Evolutionary conservation across 2,329 filamentous ascomycete genomes (phyloP).

Genomic region (Dichotomopilus funicola): DNA sequence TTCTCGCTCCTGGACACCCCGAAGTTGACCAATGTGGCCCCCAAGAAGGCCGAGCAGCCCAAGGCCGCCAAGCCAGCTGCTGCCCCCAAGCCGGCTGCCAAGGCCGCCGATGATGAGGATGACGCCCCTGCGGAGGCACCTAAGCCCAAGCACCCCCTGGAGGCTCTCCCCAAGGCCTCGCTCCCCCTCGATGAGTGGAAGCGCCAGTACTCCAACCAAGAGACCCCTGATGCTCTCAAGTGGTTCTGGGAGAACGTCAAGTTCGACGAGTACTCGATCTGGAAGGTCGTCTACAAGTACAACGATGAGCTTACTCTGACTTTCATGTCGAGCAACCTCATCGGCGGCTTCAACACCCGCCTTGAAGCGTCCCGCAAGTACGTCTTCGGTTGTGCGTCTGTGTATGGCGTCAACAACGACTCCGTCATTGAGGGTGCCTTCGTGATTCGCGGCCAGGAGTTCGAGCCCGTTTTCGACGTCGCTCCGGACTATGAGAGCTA

Average conservation of each 20-base stretch:
- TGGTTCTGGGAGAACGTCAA: constrained; percentile 99
- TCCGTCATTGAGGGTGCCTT: constrained; percentile 91
- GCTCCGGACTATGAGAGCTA: constrained; percentile 97
- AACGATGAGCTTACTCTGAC: constrained; percentile 93
- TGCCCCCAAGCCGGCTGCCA: constrained; percentile 13
- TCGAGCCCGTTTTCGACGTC: constrained; percentile 82
- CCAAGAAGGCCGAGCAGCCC: constrained; percentile 73
- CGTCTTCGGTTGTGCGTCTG: constrained; percentile 84
- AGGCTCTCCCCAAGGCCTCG: constrained; percentile 70
- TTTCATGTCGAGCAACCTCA: constrained; percentile 99
- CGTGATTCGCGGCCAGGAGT: constrained; percentile 87
- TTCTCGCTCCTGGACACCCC: constrained; percentile 76
- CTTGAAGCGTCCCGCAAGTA: constrained; percentile 98
- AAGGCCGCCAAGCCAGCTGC: constrained; percentile 43
- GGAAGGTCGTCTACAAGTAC: constrained; percentile 96
- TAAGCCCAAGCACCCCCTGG: constrained; percentile 96
- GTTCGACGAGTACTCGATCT: constrained; percentile 92
- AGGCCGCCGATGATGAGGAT: constrained; percentile 40
- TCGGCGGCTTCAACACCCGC: constrained; percentile 95
- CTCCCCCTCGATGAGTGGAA: constrained; percentile 95
- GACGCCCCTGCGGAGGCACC: constrained; percentile 41
- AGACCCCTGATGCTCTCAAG: constrained; percentile 77
- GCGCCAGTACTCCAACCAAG: constrained; percentile 96
- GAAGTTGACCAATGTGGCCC: constrained; percentile 60
- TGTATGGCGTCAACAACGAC: constrained; percentile 84